phyloP scores from a whole-genome alignment of 2,329 filamentous ascomycete species.

The Paraconiothyrium brasiliense region DNA sequence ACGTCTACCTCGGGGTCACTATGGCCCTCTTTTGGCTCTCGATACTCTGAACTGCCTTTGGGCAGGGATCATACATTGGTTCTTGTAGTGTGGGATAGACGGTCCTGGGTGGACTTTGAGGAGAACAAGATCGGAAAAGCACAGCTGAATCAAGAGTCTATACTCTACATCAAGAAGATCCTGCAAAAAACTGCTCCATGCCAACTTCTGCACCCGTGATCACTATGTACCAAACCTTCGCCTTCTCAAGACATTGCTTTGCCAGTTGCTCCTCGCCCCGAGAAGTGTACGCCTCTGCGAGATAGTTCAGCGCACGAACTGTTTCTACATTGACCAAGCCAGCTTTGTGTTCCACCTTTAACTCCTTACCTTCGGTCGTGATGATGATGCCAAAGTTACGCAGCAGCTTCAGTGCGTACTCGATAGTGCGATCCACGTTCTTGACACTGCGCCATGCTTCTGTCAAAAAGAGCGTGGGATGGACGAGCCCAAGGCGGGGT shows the following conservation, averaged over 20 bases:
- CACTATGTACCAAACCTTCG: conserved; percentile 27
- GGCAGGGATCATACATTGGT: neutral
- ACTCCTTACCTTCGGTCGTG: conserved; percentile 11
- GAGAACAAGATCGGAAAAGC: neutral
- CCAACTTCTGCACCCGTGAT: conserved; percentile 34
- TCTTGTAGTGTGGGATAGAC: neutral
- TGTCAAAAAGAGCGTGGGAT: conserved; percentile 34
- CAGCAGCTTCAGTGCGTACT: conserved; percentile 30
- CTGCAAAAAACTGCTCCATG: conserved; percentile 27
- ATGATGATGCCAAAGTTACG: conserved; percentile 34
- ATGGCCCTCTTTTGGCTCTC: neutral
- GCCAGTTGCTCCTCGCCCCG: conserved; percentile 23
- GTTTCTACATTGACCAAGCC: conserved; percentile 36
- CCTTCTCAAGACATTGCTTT: conserved; percentile 25
- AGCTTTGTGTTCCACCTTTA: conserved; percentile 23
- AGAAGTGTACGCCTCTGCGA: conserved; percentile 28
- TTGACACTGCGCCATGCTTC: conserved; percentile 33
- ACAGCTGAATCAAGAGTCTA: neutral
- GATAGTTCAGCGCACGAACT: conserved; percentile 31
- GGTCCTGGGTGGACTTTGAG: neutral
- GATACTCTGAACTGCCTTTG: neutral
- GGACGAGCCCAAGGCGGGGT: conserved; percentile 33
- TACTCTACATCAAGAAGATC: neutral
- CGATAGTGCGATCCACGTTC: conserved; percentile 32
- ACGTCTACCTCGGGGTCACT: neutral